Evolutionary conservation across 805 yeast genomes (phyloP).

Genomic region (Suhomyces vadensis): DNA sequence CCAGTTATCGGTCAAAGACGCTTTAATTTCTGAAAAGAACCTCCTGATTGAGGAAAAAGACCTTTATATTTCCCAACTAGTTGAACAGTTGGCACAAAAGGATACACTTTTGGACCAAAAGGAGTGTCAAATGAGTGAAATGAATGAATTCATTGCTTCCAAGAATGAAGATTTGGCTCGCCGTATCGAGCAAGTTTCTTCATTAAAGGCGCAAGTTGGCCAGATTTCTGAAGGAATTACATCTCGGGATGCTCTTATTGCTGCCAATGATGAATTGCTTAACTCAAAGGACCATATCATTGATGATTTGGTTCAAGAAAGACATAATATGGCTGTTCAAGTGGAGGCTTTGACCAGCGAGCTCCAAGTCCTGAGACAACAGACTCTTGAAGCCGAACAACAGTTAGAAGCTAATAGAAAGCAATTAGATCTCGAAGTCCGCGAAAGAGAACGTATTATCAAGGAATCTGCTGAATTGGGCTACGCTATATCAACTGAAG

Average conservation of each 20-base stretch:
- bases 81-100: not conserved
- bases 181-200: not conserved
- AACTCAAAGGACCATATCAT: not conserved
- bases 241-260: not conserved
- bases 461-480: not conserved
- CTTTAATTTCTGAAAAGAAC: constrained; percentile 6
- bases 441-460: not conserved
- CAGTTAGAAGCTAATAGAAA: not conserved
- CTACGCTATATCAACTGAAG: not conserved
- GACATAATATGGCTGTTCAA: not conserved
- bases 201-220: not conserved
- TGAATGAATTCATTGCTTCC: not conserved
- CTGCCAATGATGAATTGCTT: not conserved
- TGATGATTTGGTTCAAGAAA: constrained; percentile 1
- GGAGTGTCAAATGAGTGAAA: not conserved
- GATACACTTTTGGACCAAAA: not conserved
- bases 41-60: constrained; percentile 9
- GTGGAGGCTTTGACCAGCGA: too few species aligned
- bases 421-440: too few species aligned
- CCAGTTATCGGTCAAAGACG: constrained; percentile 1
- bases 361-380: not conserved
- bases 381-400: not conserved
- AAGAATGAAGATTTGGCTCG: not conserved
- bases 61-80: constrained; percentile 1
- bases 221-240: not conserved